Base-by-base conservation (phyloP, 805 yeast genomes). In the Saccharomycopsis sp. region DNA sequence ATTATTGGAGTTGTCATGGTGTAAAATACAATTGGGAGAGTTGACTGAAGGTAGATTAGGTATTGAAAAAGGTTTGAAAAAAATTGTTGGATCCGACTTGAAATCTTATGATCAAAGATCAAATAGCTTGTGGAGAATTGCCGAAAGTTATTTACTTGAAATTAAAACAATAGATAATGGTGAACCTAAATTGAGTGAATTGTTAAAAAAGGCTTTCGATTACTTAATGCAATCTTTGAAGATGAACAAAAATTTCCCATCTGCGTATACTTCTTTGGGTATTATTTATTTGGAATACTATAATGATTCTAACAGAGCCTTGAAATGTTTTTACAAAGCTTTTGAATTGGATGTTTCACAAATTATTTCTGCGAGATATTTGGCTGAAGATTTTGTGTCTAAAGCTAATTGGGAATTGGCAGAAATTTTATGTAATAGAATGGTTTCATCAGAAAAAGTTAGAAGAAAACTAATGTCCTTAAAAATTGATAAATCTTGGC, bases 321-420 rank as follows among this genome's bases (percentile, higher is more conserved):
- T 77, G 40, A 86, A 85, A 54, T 87, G 96, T 57, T 89, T 79
- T 56, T 76, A 79, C 55, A 84, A 79, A 52, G 96, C 97, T 0
- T 83, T 89, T 55, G 96, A 89, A 52, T 60, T 89, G 23, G 92
- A 87, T 57, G 70, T 79, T 0, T 72, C 79, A 12, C 94, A 92
- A 53, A 60, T 81, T 6, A 61, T 59, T 1, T 84, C 98, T 1
- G 94, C 95, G 0, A 68, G 70, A 49, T 72, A 73, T 45, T 66
- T 92, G 42, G 84, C 85, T 3, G 68, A 70, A 20, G 77, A 75
- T n/a, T 78, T 86, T 50, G 68, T 95, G 2, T 61, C 63, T 2
- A 62, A 66, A 13, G 63, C 70, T 32, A 92, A 88, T 47, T 92
- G 98, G 98, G 81, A 72, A 13, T 66, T 82, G 33, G 95, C 89